Base-by-base conservation (phyloP, 2,329 filamentous ascomycete genomes). In the Neoascochyta sp. region DNA sequence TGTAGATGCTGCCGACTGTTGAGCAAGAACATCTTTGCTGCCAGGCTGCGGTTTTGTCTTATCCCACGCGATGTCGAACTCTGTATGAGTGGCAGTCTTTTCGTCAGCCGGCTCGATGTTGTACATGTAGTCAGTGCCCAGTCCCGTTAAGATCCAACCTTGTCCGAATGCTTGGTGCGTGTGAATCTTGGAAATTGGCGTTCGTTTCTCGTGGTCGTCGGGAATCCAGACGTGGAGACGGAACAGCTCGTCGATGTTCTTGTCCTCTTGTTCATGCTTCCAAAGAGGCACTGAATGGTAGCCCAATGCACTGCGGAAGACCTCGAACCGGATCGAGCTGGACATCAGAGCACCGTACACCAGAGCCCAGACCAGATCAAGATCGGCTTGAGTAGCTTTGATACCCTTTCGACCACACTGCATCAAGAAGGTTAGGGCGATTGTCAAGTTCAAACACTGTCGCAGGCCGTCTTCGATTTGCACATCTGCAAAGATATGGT, bases 81-180 rank as follows among this genome's bases (percentile, higher is more conserved):
- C 47, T 15, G 54, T 47, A 30, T 63, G 57, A 13, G 58, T 62
- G 1, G 56, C 57, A 3, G 29, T 27, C 1, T 18, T 27, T 0
- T 46, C 30, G 1, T 34, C 24, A 9, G 39, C 46, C 1, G 34
- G 32, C 15, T 50, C 39, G 1, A 54, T 52, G 3, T 52, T 19
- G 27, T 57, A 64, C 7, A 36, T 34, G 24, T 50, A 46, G 32
- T 65, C 57, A 5, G n/a, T 42, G 2, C 53, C 60, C 29, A 58
- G 36, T 7, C 63, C 63, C 1, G 55, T 54, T 9, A 66, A 40
- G 7, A 64, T 48, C 61, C 62, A 66, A 33, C 60, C 63, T 34
- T 63, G 58, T 0, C 45, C 60, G 29, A 54, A 60, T 1, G 54
- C 33, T 28, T 65, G 60, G 24, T 66, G 62, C 1, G 56, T 56